Conservation (phyloP, 148 eudicot species). For the Cornus kousa region DNA sequence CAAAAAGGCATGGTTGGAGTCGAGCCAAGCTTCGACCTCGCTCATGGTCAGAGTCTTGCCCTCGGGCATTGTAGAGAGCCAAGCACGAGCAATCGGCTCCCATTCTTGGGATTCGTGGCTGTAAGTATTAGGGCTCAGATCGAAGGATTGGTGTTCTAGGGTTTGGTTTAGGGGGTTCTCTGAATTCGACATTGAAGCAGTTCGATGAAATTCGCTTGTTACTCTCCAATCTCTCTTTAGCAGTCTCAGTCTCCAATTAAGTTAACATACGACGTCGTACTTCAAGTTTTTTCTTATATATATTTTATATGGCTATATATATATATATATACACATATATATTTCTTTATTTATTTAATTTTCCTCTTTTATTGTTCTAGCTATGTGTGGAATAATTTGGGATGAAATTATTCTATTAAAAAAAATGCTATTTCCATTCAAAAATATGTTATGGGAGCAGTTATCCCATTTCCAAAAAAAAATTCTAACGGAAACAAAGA, state of each 20-base stretch:
- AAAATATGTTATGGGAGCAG: too few species aligned
- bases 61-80: conserved; percentile 41
- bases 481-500: too few species aligned
- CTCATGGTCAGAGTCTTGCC: conserved; percentile 28
- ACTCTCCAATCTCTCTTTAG: too few species aligned
- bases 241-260: not conserved
- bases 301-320: too few species aligned
- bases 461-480: too few species aligned
- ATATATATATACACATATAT: too few species aligned
- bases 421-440: too few species aligned
- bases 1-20: conserved; percentile 27
- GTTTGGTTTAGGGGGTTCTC: conserved; percentile 13
- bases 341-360: too few species aligned
- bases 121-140: conserved; percentile 13
- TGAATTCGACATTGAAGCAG: conserved; percentile 3
- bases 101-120: conserved; percentile 17
- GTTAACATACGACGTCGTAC: not conserved
- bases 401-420: too few species aligned
- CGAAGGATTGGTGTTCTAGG: conserved; percentile 17
- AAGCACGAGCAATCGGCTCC: conserved; percentile 40
- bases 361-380: too few species aligned
- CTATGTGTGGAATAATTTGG: too few species aligned
- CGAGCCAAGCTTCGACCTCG: conserved; percentile 48
- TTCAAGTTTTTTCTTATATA: too few species aligned
- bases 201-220: not conserved